These are phyloP conservation scores for Colletotrichum trifolii DNA, from an alignment of 2,329 filamentous ascomycete species.

Conservation along the genomic window DNA sequence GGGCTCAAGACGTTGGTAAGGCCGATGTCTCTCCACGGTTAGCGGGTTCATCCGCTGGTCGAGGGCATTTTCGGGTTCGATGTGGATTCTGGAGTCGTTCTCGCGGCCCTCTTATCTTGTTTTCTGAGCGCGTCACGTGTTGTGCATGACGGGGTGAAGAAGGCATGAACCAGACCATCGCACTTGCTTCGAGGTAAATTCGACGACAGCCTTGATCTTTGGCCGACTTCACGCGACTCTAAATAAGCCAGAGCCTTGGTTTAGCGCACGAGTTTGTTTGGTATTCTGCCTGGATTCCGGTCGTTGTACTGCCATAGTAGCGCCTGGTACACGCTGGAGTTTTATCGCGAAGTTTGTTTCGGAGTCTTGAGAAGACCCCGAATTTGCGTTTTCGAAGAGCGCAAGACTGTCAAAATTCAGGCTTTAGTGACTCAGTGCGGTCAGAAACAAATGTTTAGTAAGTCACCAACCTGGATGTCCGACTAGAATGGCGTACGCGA, in stretches of 20 bases:
- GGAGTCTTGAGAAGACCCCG: too few relatives aligned
- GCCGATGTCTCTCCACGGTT: conserved; percentile 34
- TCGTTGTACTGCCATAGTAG: too few relatives aligned
- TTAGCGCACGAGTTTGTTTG: too few relatives aligned
- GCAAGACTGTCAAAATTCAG: too few relatives aligned
- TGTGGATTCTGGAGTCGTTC: conserved; percentile 18
- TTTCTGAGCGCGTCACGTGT: conserved; percentile 7
- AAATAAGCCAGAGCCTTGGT: not conserved
- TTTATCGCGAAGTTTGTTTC: too few relatives aligned
- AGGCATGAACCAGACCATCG: not conserved
- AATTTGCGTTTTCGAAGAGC: too few relatives aligned
- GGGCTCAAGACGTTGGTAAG: conserved; percentile 28
- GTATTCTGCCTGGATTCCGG: too few relatives aligned
- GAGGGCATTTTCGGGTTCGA: conserved; percentile 4
- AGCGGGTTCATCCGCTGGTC: conserved; percentile 20
- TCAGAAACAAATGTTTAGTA: too few relatives aligned
- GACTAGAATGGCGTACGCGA: too few relatives aligned
- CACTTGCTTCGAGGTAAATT: not conserved
- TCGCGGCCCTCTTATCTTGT: conserved; percentile 12
- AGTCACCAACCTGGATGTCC: too few relatives aligned
- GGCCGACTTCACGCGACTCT: not conserved
- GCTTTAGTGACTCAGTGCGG: too few relatives aligned
- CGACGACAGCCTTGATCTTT: not conserved
- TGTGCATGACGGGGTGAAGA: not conserved
- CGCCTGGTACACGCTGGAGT: too few relatives aligned